These are phyloP conservation scores for Alternaria sp. DNA, from an alignment of 2,329 filamentous ascomycete species.

Conservation along the genomic window DNA sequence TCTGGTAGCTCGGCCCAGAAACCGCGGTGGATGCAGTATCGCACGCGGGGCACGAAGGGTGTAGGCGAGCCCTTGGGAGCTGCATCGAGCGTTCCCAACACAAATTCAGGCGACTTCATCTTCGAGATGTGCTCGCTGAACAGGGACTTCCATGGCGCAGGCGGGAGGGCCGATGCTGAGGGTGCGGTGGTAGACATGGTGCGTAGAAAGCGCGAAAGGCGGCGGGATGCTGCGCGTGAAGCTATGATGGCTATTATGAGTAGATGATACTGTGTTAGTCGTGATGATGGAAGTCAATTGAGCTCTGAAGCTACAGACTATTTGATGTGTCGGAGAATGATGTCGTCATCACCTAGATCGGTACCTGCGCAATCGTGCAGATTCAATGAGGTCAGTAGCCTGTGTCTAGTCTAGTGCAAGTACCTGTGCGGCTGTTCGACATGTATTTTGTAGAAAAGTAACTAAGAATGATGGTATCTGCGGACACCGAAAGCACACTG, in stretches of 20 bases:
- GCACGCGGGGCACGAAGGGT: constrained; percentile 62
- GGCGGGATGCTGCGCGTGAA: constrained; percentile 42
- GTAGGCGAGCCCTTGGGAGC: constrained; percentile 51
- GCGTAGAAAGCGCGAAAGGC: constrained; percentile 51
- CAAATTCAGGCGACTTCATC: constrained; percentile 58
- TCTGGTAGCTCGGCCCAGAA: constrained; percentile 77
- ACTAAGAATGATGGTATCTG: neutral
- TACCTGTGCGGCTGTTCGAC: neutral
- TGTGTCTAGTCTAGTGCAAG: neutral
- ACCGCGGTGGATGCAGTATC: constrained; percentile 85
- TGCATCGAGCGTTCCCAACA: constrained; percentile 57
- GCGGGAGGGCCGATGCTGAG: constrained; percentile 42
- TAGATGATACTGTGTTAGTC: neutral
- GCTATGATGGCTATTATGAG: constrained; percentile 47
- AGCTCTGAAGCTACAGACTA: neutral
- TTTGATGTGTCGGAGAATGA: constrained; percentile 15
- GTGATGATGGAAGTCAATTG: neutral
- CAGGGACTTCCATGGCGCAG: constrained; percentile 60
- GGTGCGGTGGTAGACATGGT: constrained; percentile 56
- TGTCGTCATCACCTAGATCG: constrained; percentile 27
- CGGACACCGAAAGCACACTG: neutral
- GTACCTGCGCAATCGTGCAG: constrained; percentile 11
- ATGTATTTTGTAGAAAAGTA: neutral
- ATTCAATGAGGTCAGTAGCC: constrained; percentile 16
- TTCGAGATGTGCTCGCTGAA: constrained; percentile 59